phyloP scores from a whole-genome alignment of 768 basidiomycete species.

The Serendipita sp. region DNA sequence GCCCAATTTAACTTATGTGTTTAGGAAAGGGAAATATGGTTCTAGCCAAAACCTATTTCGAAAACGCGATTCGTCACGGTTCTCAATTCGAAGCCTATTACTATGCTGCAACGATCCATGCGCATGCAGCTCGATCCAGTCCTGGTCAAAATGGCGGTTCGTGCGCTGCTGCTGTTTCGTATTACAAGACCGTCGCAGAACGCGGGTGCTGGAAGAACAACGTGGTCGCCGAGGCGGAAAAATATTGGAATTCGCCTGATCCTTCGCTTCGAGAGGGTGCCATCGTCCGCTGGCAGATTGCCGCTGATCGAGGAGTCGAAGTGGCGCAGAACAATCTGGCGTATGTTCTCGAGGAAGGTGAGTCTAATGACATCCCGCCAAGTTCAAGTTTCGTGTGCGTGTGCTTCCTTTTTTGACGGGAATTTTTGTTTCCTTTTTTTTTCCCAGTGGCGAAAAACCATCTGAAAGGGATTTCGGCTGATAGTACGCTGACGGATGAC shows the following conservation, averaged over 20 bases:
- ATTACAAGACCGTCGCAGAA: slow-evolving; percentile 85
- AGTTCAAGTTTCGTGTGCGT: too few species aligned
- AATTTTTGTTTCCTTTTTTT: not conserved
- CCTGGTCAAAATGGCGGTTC: slow-evolving; percentile 36
- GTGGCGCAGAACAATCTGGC: slow-evolving; percentile 92
- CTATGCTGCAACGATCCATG: slow-evolving; percentile 75
- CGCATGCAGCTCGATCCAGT: slow-evolving; percentile 28
- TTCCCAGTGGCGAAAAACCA: not conserved
- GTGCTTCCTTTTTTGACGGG: too few species aligned
- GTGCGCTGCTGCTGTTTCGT: slow-evolving; percentile 82
- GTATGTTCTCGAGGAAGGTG: slow-evolving; percentile 81
- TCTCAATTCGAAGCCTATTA: slow-evolving; percentile 93
- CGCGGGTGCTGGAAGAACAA: slow-evolving; percentile 75
- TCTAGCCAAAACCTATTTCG: slow-evolving; percentile 58
- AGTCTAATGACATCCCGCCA: slow-evolving; percentile 11
- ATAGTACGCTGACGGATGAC: not conserved
- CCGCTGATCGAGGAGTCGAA: slow-evolving; percentile 84
- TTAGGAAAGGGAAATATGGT: slow-evolving; percentile 54
- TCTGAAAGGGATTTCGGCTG: not conserved
- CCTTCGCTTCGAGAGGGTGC: slow-evolving; percentile 41
- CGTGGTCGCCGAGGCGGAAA: slow-evolving; percentile 64
- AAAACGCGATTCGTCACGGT: slow-evolving; percentile 69
- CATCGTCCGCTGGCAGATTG: slow-evolving; percentile 87
- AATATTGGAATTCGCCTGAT: slow-evolving; percentile 56
- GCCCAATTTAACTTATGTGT: not conserved